phyloP scores from a whole-genome alignment of 306 rosid genomes.

The Medicago arabica region DNA sequence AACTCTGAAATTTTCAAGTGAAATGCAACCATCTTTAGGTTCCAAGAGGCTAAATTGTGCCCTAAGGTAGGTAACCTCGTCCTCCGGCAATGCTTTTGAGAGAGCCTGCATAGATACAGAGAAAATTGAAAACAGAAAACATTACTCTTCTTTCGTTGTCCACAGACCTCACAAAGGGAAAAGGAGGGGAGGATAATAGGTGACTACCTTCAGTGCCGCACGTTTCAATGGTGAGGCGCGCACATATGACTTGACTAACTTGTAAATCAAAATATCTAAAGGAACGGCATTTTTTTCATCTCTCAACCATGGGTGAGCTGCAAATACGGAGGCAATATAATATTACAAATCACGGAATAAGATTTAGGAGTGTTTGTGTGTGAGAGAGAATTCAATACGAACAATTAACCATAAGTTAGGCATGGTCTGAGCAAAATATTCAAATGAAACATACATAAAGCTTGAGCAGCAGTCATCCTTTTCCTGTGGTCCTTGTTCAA shows the following conservation, averaged over 20 bases:
- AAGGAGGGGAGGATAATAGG: conserved; percentile 14
- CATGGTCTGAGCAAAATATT: conserved; percentile 37
- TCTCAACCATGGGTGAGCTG: conserved; percentile 97
- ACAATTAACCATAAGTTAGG: conserved; percentile 13
- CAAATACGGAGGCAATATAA: conserved; percentile 48
- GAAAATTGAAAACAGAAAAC: conserved; percentile 26
- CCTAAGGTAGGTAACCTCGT: conserved; percentile 79
- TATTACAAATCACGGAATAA: conserved; percentile 32
- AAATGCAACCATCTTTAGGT: conserved; percentile 72
- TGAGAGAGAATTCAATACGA: conserved; percentile 23
- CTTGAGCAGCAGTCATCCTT: conserved; percentile 97
- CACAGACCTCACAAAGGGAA: background rate
- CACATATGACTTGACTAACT: conserved; percentile 76
- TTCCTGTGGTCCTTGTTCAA: conserved; percentile 95
- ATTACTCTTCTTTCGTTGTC: conserved; percentile 28
- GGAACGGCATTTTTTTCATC: conserved; percentile 69
- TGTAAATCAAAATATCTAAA: conserved; percentile 82
- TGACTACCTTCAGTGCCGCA: conserved; percentile 79
- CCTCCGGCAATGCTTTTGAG: conserved; percentile 81
- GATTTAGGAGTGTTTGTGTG: conserved; percentile 6
- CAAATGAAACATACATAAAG: conserved; percentile 65
- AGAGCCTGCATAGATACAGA: conserved; percentile 72
- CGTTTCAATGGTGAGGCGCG: conserved; percentile 85
- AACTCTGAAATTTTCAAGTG: conserved; percentile 77
- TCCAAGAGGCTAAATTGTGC: conserved; percentile 84